Conservation (phyloP, 176 grass and related monocot genomes). For the Oryza brachyantha region DNA sequence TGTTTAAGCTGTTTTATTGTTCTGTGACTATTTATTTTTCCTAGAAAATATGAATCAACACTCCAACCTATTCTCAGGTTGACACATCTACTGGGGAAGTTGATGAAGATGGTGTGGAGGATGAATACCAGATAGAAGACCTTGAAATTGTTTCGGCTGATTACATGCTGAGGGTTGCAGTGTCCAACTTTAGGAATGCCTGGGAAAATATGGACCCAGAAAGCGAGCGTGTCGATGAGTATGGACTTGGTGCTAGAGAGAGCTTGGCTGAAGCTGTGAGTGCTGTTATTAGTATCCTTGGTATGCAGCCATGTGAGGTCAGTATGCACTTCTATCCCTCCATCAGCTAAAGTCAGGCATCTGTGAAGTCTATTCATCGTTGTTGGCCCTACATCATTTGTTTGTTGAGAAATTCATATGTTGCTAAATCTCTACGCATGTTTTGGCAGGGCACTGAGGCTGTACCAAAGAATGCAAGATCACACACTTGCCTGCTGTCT, state of each 20-base stretch:
- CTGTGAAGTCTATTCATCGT: neutral
- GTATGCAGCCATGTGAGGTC: conserved; percentile 98
- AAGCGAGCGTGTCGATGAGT: conserved; percentile 82
- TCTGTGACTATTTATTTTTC: neutral
- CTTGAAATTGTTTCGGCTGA: conserved; percentile 77
- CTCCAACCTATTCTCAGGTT: conserved; percentile 51
- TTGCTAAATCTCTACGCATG: conserved; percentile 5
- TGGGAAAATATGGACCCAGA: conserved; percentile 91
- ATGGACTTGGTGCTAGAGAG: conserved; percentile 87
- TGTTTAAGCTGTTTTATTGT: neutral
- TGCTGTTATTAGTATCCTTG: conserved; percentile 83
- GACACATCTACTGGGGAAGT: conserved; percentile 73
- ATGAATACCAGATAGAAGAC: conserved; percentile 96
- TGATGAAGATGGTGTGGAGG: conserved; percentile 94
- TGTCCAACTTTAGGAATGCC: conserved; percentile 94
- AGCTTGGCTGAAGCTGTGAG: conserved; percentile 86
- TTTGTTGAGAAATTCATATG: neutral
- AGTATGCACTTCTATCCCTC: conserved; percentile 21
- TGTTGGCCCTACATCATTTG: neutral
- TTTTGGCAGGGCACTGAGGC: conserved; percentile 79
- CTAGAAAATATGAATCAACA: neutral
- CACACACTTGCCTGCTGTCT: conserved; percentile 81
- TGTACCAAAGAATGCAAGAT: conserved; percentile 84
- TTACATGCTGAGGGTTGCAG: conserved; percentile 89
- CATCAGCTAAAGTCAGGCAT: too few species aligned